A percentile compares a stretch with the other conserved stretches of the same genome.
These are phyloP conservation scores for Detonula confervacea DNA, from an alignment of 352 stramenopile genomes.

Conservation along the genomic window DNA sequence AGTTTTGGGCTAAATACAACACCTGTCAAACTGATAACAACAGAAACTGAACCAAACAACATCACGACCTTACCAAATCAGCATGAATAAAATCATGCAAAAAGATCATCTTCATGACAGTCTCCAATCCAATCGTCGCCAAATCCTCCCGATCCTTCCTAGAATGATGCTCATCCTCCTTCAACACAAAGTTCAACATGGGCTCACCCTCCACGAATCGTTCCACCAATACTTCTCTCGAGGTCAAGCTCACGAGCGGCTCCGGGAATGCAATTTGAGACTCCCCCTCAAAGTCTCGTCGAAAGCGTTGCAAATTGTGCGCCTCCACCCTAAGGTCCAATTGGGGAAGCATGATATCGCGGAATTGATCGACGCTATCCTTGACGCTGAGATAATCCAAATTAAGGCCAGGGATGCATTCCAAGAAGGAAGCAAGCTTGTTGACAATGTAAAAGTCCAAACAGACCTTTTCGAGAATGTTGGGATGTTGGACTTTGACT, in stretches of 20 bases:
- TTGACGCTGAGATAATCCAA: slow-evolving; percentile 78
- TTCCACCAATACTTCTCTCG: slow-evolving; percentile 70
- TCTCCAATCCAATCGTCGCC: slow-evolving; percentile 72
- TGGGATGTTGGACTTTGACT: slow-evolving; percentile 84
- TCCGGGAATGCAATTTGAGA: slow-evolving; percentile 70
- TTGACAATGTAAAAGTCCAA: slow-evolving; percentile 84
- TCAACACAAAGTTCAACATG: slow-evolving; percentile 76
- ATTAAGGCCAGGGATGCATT: slow-evolving; percentile 73
- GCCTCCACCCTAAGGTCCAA: slow-evolving; percentile 81
- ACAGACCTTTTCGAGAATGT: slow-evolving; percentile 81
- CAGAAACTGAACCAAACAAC: no score
- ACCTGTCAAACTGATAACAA: no score
- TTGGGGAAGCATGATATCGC: slow-evolving; percentile 83
- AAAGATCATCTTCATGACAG: slow-evolving; percentile 86
- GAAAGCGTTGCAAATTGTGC: slow-evolving; percentile 76
- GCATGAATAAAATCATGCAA: slow-evolving; percentile 80
- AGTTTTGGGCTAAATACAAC: no score
- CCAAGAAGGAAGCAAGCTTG: slow-evolving; percentile 74
- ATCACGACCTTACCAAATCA: slow-evolving; percentile 69
- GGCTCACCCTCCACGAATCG: slow-evolving; percentile 77
- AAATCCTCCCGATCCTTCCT: slow-evolving; percentile 63
- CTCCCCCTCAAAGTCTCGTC: slow-evolving; percentile 74
- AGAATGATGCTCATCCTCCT: slow-evolving; percentile 35
- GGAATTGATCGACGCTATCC: slow-evolving; percentile 83
- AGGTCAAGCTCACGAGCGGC: slow-evolving; percentile 71